Evolutionary conservation across 2,329 filamentous ascomycete genomes (phyloP).

Genomic region (Bimuria novae-zelandiae): DNA sequence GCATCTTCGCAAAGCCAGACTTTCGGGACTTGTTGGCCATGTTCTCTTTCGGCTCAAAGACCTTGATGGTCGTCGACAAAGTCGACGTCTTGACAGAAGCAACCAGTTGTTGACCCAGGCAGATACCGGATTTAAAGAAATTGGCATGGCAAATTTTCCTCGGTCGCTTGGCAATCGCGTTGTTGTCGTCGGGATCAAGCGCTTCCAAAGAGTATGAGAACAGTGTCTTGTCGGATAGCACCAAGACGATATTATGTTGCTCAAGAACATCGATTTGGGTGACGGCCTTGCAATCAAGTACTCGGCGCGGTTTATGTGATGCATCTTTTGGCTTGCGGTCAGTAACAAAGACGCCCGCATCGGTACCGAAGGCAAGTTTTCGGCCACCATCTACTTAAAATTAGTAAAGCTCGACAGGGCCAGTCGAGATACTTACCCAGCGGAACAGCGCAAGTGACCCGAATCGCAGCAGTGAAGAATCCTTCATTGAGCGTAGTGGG

Average conservation of each 20-base stretch:
- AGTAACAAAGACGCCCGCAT: conserved; percentile 88
- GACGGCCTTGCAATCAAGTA: conserved; percentile 83
- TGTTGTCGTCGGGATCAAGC: conserved; percentile 77
- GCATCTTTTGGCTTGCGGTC: conserved; percentile 88
- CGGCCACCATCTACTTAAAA: conserved; percentile 77
- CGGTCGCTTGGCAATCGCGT: conserved; percentile 77
- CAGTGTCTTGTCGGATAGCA: conserved; percentile 90
- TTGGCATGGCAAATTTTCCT: conserved; percentile 98
- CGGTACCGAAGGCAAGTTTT: conserved; percentile 92
- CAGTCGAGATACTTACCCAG: conserved; percentile 65
- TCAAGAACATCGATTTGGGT: conserved; percentile 96
- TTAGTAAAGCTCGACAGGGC: conserved; percentile 18
- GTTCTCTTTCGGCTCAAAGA: conserved; percentile 97
- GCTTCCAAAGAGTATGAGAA: conserved; percentile 87
- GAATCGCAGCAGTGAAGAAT: conserved; percentile 87
- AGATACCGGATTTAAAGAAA: conserved; percentile 98
- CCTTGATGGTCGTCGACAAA: conserved; percentile 94
- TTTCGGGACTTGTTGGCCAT: conserved; percentile 95
- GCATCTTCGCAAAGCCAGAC: conserved; percentile 93
- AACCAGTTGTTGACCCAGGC: conserved; percentile 88
- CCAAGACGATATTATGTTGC: conserved; percentile 88
- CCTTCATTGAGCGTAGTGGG: conserved; percentile 75
- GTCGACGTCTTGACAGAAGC: conserved; percentile 96
- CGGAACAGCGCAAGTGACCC: conserved; percentile 92
- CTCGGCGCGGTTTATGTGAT: conserved; percentile 72